Evolutionary conservation across 257 asterid species (phyloP).

Genomic region (Solanum tacnaense): DNA sequence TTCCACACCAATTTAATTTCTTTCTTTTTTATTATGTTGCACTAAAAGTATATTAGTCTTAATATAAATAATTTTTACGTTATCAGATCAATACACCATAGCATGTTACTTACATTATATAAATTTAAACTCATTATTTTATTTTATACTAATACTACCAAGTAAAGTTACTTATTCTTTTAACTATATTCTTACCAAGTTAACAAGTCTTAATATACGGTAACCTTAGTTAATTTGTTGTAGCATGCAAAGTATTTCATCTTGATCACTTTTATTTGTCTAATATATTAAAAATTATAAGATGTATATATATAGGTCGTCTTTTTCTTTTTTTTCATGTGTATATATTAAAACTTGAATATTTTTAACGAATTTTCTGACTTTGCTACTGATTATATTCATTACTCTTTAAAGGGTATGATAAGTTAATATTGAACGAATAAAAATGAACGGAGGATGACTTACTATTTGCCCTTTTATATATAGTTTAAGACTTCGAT

Average conservation of each 20-base stretch:
- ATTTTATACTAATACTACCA: neutral
- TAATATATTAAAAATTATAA: neutral
- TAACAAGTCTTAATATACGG: neutral
- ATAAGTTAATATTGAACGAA: neutral
- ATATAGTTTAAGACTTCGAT: neutral
- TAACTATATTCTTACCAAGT: neutral
- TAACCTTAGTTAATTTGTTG: neutral
- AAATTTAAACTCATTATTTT: too few relatives aligned
- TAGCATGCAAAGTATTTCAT: neutral
- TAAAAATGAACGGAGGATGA: neutral
- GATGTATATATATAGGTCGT: neutral
- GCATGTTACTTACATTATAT: neutral
- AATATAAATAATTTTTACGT: neutral
- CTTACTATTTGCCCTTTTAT: neutral
- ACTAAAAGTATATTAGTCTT: neutral
- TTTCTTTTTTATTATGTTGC: neutral
- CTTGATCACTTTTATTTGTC: too few relatives aligned
- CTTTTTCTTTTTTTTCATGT: too few relatives aligned
- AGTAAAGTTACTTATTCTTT: neutral
- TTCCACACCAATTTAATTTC: neutral
- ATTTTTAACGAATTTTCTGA: too few relatives aligned
- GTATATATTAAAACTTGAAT: too few relatives aligned
- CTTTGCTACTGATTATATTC: too few relatives aligned
- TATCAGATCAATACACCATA: neutral
- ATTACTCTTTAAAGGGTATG: too few relatives aligned